These are phyloP conservation scores for Metschnikowia aberdeeniae DNA, from an alignment of 805 yeast genomes.

Conservation along the genomic window DNA sequence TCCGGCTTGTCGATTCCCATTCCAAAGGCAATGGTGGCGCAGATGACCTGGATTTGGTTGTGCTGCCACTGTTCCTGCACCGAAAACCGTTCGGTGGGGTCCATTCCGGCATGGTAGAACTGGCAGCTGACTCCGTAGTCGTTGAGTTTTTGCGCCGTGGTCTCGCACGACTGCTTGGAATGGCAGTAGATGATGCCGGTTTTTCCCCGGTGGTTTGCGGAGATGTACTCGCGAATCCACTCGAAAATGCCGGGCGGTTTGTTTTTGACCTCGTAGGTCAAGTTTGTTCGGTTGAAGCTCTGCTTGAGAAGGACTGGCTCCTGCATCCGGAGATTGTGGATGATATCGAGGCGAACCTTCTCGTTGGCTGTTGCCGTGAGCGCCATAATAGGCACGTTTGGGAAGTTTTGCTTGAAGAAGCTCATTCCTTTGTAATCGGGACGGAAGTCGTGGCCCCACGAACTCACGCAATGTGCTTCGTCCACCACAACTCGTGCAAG, in stretches of 20 bases:
- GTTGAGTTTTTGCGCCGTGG: slow-evolving; percentile 58
- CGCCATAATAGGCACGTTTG: slow-evolving; percentile 88
- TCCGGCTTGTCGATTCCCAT: slow-evolving; percentile 99
- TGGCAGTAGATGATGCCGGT: slow-evolving; percentile 94
- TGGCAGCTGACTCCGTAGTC: slow-evolving; percentile 63
- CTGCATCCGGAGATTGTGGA: slow-evolving; percentile 65
- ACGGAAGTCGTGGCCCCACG: slow-evolving; percentile 98
- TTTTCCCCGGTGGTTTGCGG: slow-evolving; percentile 45
- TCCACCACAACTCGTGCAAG: slow-evolving; percentile 90
- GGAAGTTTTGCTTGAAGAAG: slow-evolving; percentile 67
- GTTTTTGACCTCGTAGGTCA: slow-evolving; percentile 70
- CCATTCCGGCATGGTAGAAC: slow-evolving; percentile 95
- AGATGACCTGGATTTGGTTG: slow-evolving; percentile 67
- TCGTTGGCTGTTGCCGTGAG: slow-evolving; percentile 96
- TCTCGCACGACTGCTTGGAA: slow-evolving; percentile 85
- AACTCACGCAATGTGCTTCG: slow-evolving; percentile 97
- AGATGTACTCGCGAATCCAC: slow-evolving; percentile 57
- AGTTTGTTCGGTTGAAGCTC: slow-evolving; percentile 86
- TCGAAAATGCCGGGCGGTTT: slow-evolving; percentile 57
- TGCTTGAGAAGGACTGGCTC: slow-evolving; percentile 70
- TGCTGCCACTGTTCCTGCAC: slow-evolving; percentile 85
- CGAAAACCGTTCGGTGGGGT: slow-evolving; percentile 60
- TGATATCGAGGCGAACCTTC: slow-evolving; percentile 80
- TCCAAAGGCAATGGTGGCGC: slow-evolving; percentile 98
- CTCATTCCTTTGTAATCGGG: slow-evolving; percentile 88